Evolutionary conservation across 2,329 filamentous ascomycete genomes (phyloP).

Genomic region (Aureobasidium mangrovei): DNA sequence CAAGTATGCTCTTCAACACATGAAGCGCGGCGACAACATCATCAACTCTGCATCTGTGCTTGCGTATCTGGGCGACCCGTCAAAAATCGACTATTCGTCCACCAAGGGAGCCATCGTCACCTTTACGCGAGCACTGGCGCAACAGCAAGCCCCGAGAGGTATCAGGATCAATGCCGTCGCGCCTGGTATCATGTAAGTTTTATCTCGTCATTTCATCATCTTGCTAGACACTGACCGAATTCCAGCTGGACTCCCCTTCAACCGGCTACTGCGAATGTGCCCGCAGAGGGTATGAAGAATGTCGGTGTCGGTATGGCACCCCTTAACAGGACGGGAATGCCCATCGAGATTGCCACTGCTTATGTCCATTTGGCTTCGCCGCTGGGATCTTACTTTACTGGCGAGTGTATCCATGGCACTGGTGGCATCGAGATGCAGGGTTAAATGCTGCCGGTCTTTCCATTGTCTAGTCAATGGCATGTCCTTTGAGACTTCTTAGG

Average conservation of each 20-base stretch:
- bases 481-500: too few species aligned
- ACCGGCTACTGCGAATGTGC: conserved; percentile 33
- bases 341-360: conserved; percentile 23
- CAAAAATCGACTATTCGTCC: conserved; percentile 44
- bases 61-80: conserved; percentile 43
- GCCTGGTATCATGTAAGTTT: conserved; percentile 22
- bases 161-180: conserved; percentile 43
- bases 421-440: conserved; percentile 24
- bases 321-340: conserved; percentile 25
- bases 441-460: neutral
- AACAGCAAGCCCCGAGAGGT: conserved; percentile 47
- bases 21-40: conserved; percentile 44
- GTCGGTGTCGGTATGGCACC: conserved; percentile 22
- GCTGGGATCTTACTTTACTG: conserved; percentile 22
- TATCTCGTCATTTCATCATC: neutral
- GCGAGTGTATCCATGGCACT: conserved; percentile 21
- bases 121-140: conserved; percentile 46
- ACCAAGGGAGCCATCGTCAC: conserved; percentile 52
- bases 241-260: conserved; percentile 34
- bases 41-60: conserved; percentile 42
- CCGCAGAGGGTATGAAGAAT: conserved; percentile 20
- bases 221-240: neutral
- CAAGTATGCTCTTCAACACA: conserved; percentile 48
- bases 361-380: conserved; percentile 25
- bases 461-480: too few species aligned